A percentile compares a stretch with the other conserved stretches of the same genome.
Conservation (phyloP, 2,329 filamentous ascomycete genomes). For the Diaporthe helianthi region DNA sequence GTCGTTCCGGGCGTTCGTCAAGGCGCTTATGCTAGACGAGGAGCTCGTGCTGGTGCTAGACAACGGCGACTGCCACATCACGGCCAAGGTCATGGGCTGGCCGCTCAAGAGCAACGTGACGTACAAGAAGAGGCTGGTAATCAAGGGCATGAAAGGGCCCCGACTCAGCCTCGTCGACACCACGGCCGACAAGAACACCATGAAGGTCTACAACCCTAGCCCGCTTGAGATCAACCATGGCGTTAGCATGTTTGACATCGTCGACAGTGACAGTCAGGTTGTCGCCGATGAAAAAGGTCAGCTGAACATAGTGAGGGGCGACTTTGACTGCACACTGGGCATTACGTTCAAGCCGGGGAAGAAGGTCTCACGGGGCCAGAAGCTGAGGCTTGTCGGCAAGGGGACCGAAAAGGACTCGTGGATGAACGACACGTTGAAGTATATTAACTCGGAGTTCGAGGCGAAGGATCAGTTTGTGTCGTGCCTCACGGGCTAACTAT, state of each 20-base stretch:
- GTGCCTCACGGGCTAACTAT: conserved; percentile 8
- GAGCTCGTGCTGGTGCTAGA: conserved; percentile 42
- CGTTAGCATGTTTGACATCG: conserved; percentile 43
- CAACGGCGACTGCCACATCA: conserved; percentile 41
- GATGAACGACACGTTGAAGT: conserved; percentile 36
- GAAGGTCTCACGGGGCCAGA: conserved; percentile 24
- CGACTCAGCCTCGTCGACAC: conserved; percentile 36
- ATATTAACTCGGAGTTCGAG: conserved; percentile 32
- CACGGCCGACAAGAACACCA: conserved; percentile 36
- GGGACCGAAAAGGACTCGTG: conserved; percentile 35
- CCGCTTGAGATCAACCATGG: conserved; percentile 45
- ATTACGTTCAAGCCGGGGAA: conserved; percentile 29
- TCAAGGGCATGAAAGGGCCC: conserved; percentile 41
- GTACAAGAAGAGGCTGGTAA: conserved; percentile 41
- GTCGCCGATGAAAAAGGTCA: conserved; percentile 41
- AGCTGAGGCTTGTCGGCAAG: conserved; percentile 31
- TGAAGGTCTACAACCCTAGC: conserved; percentile 43
- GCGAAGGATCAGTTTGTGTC: conserved; percentile 19
- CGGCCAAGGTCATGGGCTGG: conserved; percentile 36
- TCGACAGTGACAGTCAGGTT: conserved; percentile 39
- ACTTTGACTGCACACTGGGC: conserved; percentile 41
- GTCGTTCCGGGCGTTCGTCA: conserved; percentile 43
- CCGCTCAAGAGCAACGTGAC: conserved; percentile 38
- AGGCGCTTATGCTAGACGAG: conserved; percentile 42
- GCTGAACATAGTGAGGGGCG: conserved; percentile 41